phyloP scores from a whole-genome alignment of 768 basidiomycete genomes.

The Mycena rebaudengoi region DNA sequence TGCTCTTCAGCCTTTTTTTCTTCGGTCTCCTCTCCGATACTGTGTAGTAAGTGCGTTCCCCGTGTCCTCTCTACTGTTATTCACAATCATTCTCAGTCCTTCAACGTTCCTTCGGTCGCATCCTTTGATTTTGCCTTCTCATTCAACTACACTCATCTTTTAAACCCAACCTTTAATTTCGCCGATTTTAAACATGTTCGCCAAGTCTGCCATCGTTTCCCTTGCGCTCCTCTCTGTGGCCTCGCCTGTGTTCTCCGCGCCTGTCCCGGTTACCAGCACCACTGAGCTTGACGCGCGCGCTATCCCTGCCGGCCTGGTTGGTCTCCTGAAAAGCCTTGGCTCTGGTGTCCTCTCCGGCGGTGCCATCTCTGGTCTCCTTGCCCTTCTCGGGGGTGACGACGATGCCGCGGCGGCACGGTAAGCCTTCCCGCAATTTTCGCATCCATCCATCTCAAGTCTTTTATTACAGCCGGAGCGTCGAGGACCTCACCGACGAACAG shows the following conservation, averaged over 20 bases:
- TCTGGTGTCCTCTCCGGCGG: background rate
- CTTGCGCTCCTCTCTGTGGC: background rate
- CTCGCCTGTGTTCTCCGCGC: background rate
- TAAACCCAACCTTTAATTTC: background rate
- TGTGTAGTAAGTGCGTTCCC: too few species aligned
- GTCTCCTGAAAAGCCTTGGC: background rate
- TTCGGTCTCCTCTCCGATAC: too few species aligned
- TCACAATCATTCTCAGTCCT: too few species aligned
- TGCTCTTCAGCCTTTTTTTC: too few species aligned
- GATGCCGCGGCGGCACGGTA: too few species aligned
- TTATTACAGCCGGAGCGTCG: too few species aligned
- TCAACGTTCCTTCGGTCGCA: too few species aligned
- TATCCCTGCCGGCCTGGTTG: background rate
- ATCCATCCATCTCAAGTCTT: too few species aligned
- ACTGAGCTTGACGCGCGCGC: background rate
- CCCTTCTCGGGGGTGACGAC: background rate
- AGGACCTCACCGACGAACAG: too few species aligned
- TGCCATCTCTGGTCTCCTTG: background rate
- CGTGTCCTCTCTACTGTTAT: too few species aligned
- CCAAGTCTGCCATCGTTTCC: background rate
- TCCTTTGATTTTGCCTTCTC: too few species aligned
- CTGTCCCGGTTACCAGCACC: background rate
- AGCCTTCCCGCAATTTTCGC: too few species aligned
- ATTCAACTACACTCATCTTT: background rate
- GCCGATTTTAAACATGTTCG: background rate